Evolutionary conservation across 495 filamentous ascomycete species (phyloP), one percentile per base, ranked within the genome.

Genomic region (Penicillium desertorum): DNA sequence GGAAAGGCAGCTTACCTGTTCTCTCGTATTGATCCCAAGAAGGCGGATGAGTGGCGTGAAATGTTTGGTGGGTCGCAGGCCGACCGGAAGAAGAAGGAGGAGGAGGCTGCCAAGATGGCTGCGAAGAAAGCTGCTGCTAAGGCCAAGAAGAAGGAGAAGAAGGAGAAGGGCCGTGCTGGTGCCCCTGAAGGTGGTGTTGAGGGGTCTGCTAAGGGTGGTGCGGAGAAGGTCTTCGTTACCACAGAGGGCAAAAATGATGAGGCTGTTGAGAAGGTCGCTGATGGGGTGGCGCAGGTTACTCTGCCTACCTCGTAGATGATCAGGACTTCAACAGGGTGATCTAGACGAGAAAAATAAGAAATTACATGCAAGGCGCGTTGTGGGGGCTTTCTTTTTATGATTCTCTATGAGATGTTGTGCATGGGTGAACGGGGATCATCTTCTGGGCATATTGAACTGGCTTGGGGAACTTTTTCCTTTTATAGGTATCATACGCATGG

Each of bases 1-100:
- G 89, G 90, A 60, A 89, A 88, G 67, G 85, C 93, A 3, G 79
- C 82, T 57, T 88, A 92, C 60, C 79, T 98, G 34, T 98, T 98
- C 77, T 81, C 83, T n/a, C 78, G 76, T 47, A 96, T 96, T 58
- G 87, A 92, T 52, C 80, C 87, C 17, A 88, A 88, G 75, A 93
- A 91, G 76, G 88, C 86, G 19, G 79, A 86, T 22, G 86, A 90
- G 67, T 98, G 93, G 93, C 83, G 86, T 51, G 83, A 86, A 37
- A 75, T 77, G 63, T 98, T 88, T 67, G 92, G 93, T 34, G 91
- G 91, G 30, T 86, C 82, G 1, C 83, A 89, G 65, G 86, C 83
- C 53, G 76, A 83, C 51, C 63, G 79, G 30, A 70, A 79, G 57
- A 80, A 79, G 66, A 83, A 89, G 68, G 88, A 87, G 53, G 84